Percentiles rank a stretch among this genome's conserved stretches.
phyloP scores from a whole-genome alignment of 495 filamentous ascomycete genomes.

The Haplographium delicatum region DNA sequence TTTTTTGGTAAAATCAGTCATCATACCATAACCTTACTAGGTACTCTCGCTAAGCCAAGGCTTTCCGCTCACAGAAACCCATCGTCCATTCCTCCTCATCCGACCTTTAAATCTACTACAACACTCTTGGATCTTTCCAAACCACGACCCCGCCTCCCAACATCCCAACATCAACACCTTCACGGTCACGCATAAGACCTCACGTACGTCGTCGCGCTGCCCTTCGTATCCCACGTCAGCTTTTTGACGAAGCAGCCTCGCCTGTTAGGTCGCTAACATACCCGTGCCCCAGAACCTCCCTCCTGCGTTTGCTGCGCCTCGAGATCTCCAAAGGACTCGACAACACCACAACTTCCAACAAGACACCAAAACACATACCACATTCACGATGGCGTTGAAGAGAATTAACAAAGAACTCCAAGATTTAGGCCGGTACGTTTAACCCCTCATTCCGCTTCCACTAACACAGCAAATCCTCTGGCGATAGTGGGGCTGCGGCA shows the following conservation, averaged over 20 bases:
- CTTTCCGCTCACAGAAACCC: too few relatives aligned
- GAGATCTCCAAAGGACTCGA: slow-evolving; percentile 18
- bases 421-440: slow-evolving; percentile 91
- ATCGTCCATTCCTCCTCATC: slow-evolving; percentile 1
- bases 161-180: slow-evolving; percentile 11
- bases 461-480: slow-evolving; percentile 5
- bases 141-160: slow-evolving; percentile 17
- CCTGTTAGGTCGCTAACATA: slow-evolving; percentile 21
- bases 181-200: slow-evolving; percentile 2
- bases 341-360: slow-evolving; percentile 4
- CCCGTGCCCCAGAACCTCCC: slow-evolving; percentile 12
- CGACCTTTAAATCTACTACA: background rate
- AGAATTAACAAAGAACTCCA: slow-evolving; percentile 99
- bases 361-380: slow-evolving; percentile 26
- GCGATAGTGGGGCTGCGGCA: slow-evolving; percentile 22
- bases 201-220: slow-evolving; percentile 7
- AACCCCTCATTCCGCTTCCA: slow-evolving; percentile 10
- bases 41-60: background rate
- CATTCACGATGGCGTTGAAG: slow-evolving; percentile 87
- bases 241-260: slow-evolving; percentile 16
- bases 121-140: background rate
- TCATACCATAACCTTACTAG: too few relatives aligned
- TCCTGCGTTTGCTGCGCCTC: slow-evolving; percentile 19
- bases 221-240: background rate
- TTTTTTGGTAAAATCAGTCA: background rate